Base-by-base conservation (phyloP, 2,329 filamentous ascomycete species). In the Ophiostoma ips region DNA sequence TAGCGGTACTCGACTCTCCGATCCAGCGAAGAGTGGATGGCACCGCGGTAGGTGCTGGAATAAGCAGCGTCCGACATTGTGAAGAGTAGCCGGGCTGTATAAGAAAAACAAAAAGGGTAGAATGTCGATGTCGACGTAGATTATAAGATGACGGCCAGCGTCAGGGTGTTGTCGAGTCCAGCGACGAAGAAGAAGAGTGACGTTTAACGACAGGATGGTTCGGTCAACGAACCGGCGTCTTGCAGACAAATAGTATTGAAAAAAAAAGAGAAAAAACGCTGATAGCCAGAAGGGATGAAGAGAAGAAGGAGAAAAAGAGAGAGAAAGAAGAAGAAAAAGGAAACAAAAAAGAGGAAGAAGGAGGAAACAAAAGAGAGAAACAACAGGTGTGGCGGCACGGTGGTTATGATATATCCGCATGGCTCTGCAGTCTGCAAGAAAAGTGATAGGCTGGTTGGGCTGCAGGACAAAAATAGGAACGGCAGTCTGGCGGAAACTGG, bases 11-110 rank as follows among this genome's bases (percentile, higher is more conserved):
- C 68, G 55, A 64, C 66, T 65, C 71, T 72, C 68, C 74, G 75
- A 63, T 62, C 76, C 72, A 68, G 75, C 76, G 71, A 70, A 66
- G 72, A 67, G 55, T 71, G 71, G 56, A 65, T 66, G 60, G 71
- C 64, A 50, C 55, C 52, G 60, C 64, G 66, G 59, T 71, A 73
- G 56, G 65, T 65, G 50, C 62, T 59, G 38, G 68, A 64, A 53
- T 70, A 57, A 55, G 64, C 52, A 56, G 64, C 58, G 48, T 72
- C 71, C 49, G 74, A 62, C 74, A 77, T 77, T 48, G 41, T 36
- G 5, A 12, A 45, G 37, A 30, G 16, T 36, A 38, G n/a, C n/a
- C n/a, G n/a, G n/a, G n/a, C n/a, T n/a, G n/a, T n/a, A 33, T 56
- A 54, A 52, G 7, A 38, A 44, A 47, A 48, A 40, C 11, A 50